Evolutionary conservation across 768 basidiomycete genomes (phyloP).

Genomic region (Pulveroboletus ravenelii): DNA sequence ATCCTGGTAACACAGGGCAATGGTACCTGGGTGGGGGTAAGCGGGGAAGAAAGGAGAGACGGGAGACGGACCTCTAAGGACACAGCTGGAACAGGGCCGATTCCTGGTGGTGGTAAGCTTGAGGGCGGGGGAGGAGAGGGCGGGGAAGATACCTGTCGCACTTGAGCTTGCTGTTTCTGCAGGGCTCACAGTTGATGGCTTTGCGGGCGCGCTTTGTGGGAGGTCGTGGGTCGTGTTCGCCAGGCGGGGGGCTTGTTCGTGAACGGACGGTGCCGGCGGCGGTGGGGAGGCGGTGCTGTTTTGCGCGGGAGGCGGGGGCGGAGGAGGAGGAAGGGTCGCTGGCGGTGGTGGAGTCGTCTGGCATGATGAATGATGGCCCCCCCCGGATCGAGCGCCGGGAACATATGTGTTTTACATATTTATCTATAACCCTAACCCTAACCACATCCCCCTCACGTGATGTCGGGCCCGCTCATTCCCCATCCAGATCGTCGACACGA

Average conservation of each 20-base stretch:
- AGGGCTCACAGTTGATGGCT: constrained; percentile 87
- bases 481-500: neutral
- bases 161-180: constrained; percentile 82
- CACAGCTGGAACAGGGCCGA: constrained; percentile 85
- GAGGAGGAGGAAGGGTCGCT: constrained; percentile 15
- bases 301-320: constrained; percentile 11
- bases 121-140: neutral
- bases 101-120: constrained; percentile 43
- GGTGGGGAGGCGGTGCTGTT: constrained; percentile 14
- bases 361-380: constrained; percentile 24
- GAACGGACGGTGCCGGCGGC: constrained; percentile 42
- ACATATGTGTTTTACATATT: constrained; percentile 13
- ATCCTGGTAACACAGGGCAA: constrained; percentile 77
- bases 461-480: neutral
- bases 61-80: constrained; percentile 59
- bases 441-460: constrained; percentile 21
- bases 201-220: constrained; percentile 82
- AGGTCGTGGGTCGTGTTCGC: constrained; percentile 55
- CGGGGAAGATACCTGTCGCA: constrained; percentile 66
- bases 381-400: constrained; percentile 24
- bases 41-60: constrained; percentile 4
- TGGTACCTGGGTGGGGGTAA: constrained; percentile 52
- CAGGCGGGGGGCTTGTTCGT: constrained; percentile 43
- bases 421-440: constrained; percentile 28
- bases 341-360: constrained; percentile 26